Percentiles rank a stretch among this genome's conserved stretches.
Evolutionary conservation across 2,329 filamentous ascomycete species (phyloP).

Genomic region (Phaeosphaeria sp.): DNA sequence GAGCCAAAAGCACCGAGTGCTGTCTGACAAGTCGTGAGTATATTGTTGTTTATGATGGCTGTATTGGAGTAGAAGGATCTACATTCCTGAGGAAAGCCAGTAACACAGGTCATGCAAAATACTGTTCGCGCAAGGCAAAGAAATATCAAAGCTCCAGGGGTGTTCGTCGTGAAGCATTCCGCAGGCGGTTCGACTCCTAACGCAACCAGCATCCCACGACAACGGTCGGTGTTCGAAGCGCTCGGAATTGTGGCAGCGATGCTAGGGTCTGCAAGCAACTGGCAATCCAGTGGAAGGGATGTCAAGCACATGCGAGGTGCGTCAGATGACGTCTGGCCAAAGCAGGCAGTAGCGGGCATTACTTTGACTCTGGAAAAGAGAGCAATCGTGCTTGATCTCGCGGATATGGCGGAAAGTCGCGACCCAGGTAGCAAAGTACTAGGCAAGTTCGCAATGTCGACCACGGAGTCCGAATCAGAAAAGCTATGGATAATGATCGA

Average conservation of each 20-base stretch:
- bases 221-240: not conserved
- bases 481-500: no score
- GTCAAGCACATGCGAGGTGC: not conserved
- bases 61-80: not conserved
- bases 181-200: not conserved
- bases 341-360: not conserved
- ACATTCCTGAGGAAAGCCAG: not conserved
- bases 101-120: not conserved
- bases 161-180: not conserved
- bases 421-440: no score
- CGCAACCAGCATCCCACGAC: not conserved
- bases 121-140: not conserved
- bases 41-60: not conserved
- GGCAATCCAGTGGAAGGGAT: not conserved
- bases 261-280: not conserved
- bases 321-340: not conserved
- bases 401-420: no score
- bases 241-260: not conserved
- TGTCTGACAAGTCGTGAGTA: not conserved
- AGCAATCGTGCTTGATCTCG: no score
- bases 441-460: no score
- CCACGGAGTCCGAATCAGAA: no score
- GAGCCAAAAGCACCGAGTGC: not conserved
- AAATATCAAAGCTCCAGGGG: not conserved
- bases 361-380: no score